Evolutionary conservation across 2,329 filamentous ascomycete species (phyloP), one percentile per base, ranked within the genome.

Genomic region (Aspergillus jensenii): DNA sequence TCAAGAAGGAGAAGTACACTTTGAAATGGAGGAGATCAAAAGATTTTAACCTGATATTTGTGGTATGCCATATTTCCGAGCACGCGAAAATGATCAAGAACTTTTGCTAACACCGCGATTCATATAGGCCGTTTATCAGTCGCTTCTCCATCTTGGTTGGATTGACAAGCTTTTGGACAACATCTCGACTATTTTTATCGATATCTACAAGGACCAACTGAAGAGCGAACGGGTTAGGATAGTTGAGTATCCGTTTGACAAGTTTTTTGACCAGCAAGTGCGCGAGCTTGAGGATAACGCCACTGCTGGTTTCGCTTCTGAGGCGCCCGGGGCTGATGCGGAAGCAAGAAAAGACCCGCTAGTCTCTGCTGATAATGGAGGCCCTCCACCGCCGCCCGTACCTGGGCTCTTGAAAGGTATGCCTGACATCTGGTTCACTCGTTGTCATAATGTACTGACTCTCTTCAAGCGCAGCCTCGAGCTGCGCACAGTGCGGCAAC

Each of bases 131-230:
- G 95, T 99, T 63, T 99, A 99, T 76, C 90, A 96, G 72, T 97
- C 93, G 40, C 86, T 99, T 33, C 84, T 99, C 31, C 93, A 97
- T 75, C 85, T 99, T 8, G 93, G 90, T 12, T 99, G 96, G 95
- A 91, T 98, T 64, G 95, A 99, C 76, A 92, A 95, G 74, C 87
- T 99, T 48, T 87, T 99, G 65, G 93, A 97, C 71, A 96, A 98
- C 69, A 91, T 98, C 68, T 91, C 89, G 73, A 92, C 90, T 9
- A 87, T 99, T 35, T 99, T 98, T 71, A 84, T 95, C 65, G 90
- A 92, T 64, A 83, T 97, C 27, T 99, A 98, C 74, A 90, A 88
- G 65, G 89, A 95, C 58, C 90, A 96, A 74, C 80, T 99, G 55
- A 92, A 87, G 73, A 90, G 90, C 66, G 85, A 90, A 25, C 85